Evolutionary conservation across 2,329 filamentous ascomycete genomes (phyloP), one percentile per base, ranked within the genome.

Genomic region (Ceratocystis cacaofunesta): DNA sequence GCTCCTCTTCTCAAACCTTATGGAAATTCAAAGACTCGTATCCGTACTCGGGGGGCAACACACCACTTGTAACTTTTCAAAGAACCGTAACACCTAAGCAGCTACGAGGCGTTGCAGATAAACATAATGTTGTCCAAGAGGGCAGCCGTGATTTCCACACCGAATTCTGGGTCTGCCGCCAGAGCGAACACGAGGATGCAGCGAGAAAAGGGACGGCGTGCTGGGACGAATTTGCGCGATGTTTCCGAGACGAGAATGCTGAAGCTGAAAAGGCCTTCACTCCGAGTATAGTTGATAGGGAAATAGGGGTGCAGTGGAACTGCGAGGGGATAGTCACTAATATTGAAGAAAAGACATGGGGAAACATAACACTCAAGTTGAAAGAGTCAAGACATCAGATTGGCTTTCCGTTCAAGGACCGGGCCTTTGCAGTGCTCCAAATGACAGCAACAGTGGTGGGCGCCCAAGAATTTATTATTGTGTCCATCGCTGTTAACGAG

Each of bases 381-480:
- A 80, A 81, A 68, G 85, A 89, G 75, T 87, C 88, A 78, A 80
- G 80, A 65, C 87, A 90, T 72, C 77, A 78, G 58, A 78, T 90
- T 63, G 80, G 81, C 0, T 75, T 78, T 2, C 78, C 83, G n/a
- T 76, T 90, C 6, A 78, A 79, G 66, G 80, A 85, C 68, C 83
- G 88, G 62, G 80, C 82, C 1, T 91, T 90, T 69, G 80, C 85
- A 17, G 83, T 86, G 1, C 72, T 90, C 62, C 82, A 89, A 71
- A 75, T 87, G 65, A 83, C 83, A 48, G 68, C 44, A 6, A 68
- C 66, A 4, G 60, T 61, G 17, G 70, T 67, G n/a, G 72, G 69
- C n/a, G 70, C 68, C 19, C 70, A 46, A 74, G 80, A 84, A 71
- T 82, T 86, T 66, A 64, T 84, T 6, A 77, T 86, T 2, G 76